Base-by-base conservation (phyloP, 495 filamentous ascomycete species). In the Penicillium daleae region DNA sequence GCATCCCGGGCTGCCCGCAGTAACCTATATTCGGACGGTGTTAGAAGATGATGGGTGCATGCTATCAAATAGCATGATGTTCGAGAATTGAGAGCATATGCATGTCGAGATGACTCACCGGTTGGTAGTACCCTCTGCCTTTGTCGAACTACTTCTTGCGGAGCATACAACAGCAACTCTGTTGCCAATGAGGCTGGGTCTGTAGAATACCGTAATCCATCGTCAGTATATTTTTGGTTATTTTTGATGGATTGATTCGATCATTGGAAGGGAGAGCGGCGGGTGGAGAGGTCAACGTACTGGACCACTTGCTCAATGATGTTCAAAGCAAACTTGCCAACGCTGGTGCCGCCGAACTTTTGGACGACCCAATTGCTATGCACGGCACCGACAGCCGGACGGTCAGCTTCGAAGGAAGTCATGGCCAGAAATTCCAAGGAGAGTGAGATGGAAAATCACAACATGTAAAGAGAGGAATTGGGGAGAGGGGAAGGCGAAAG, bases 111-210 rank as follows among this genome's bases (percentile, higher is more conserved):
- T 77, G 82, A 81, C 90, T 86, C 80, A 96, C 92, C 92, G 86
- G 80, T 95, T 98, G 46, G 95, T 98, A 49, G 95, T 97, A 55
- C 93, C 93, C 60, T 94, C 91, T 31, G 85, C 85, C 75, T 98
- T 98, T 67, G 91, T 94, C 60, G 89, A 90, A 57, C 90, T 93
- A 73, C 92, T 97, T 72, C 93, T 78, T 22, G 95, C 95, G 44
- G 95, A 99, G 70, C 95, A 97, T 27, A 98, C 92, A 42, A 97
- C 88, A 37, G 90, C 93, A 60, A 97, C 86, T 70, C 84, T 87
- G 61, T 91, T 84, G 35, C 85, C 78, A 29, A 76, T 74, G 46
- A 95, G 80, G 71, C 85, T 87, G 26, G 86, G 80, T 71, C 92
- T 97, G 31, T 58, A 46, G 65, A 31, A 29, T 17, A 56, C 71